phyloP scores from a whole-genome alignment of 495 filamentous ascomycete genomes.

The Podospora bellae-mahoneyi region DNA sequence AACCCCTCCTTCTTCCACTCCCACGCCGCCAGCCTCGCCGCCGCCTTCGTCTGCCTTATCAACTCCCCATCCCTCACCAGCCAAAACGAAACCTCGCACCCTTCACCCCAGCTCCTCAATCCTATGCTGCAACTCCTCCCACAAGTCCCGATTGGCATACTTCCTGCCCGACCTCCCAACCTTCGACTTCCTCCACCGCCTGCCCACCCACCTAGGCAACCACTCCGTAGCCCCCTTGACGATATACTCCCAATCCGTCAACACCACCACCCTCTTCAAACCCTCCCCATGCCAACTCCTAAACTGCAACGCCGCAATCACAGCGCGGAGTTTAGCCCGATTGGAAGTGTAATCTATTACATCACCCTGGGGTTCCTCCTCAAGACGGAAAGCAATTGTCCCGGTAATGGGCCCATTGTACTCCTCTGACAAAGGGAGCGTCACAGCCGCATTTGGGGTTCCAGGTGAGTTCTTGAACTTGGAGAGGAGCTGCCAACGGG shows the following conservation, averaged over 20 bases:
- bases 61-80: conserved; percentile 24
- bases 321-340: conserved; percentile 46
- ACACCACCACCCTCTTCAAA: conserved; percentile 43
- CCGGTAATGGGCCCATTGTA: conserved; percentile 12
- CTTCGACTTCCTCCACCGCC: conserved; percentile 35
- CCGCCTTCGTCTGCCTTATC: conserved; percentile 28
- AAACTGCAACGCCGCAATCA: conserved; percentile 41
- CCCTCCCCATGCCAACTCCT: conserved; percentile 40
- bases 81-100: conserved; percentile 36
- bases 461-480: conserved; percentile 28
- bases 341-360: conserved; percentile 35
- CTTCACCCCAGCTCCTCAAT: conserved; percentile 27
- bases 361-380: conserved; percentile 28
- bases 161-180: not conserved
- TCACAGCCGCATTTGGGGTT: not conserved
- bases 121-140: conserved; percentile 36
- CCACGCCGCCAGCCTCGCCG: conserved; percentile 25
- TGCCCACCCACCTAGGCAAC: conserved; percentile 41
- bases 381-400: conserved; percentile 32
- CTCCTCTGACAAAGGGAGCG: conserved; percentile 19
- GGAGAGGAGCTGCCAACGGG: conserved; percentile 40
- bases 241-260: conserved; percentile 48
- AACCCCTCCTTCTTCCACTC: conserved; percentile 8
- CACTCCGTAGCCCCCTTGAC: conserved; percentile 41
- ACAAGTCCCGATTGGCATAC: conserved; percentile 43